These are phyloP conservation scores for Tricholoma furcatifolium DNA, from an alignment of 768 basidiomycete species.

Conservation along the genomic window DNA sequence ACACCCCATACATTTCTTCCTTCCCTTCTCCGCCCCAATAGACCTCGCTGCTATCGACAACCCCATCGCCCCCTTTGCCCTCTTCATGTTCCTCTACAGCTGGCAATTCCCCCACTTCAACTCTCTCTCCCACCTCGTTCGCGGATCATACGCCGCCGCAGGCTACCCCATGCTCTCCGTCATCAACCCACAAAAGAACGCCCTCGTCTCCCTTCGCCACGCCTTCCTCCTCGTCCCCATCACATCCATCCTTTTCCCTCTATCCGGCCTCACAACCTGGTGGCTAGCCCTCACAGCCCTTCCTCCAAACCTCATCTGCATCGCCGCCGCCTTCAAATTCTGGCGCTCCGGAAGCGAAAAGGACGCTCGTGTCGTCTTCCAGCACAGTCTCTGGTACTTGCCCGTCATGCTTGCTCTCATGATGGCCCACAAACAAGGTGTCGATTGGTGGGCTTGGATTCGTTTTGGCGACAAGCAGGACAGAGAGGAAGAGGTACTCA, in stretches of 20 bases:
- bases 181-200: slow-evolving; percentile 73
- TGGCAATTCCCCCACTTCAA: slow-evolving; percentile 99
- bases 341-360: slow-evolving; percentile 73
- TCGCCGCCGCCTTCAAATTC: slow-evolving; percentile 70
- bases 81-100: slow-evolving; percentile 85
- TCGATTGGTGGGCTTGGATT: slow-evolving; percentile 73
- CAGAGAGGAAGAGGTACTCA: slow-evolving; percentile 8
- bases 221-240: slow-evolving; percentile 73
- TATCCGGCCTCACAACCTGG: slow-evolving; percentile 95
- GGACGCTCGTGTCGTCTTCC: slow-evolving; percentile 75
- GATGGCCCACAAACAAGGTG: slow-evolving; percentile 92
- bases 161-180: slow-evolving; percentile 94
- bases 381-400: slow-evolving; percentile 85
- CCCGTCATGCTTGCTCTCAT: slow-evolving; percentile 87
- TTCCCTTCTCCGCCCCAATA: slow-evolving; percentile 46
- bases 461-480: slow-evolving; percentile 34
- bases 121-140: slow-evolving; percentile 81
- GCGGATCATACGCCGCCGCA: slow-evolving; percentile 87
- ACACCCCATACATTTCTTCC: slow-evolving; percentile 58
- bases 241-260: slow-evolving; percentile 76
- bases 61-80: slow-evolving; percentile 74
- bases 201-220: slow-evolving; percentile 84
- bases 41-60: slow-evolving; percentile 66
- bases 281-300: slow-evolving; percentile 76
- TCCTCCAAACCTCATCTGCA: slow-evolving; percentile 71